Conservation (phyloP, 2,329 filamentous ascomycete species). For the Paraphaeosphaeria sporulosa region DNA sequence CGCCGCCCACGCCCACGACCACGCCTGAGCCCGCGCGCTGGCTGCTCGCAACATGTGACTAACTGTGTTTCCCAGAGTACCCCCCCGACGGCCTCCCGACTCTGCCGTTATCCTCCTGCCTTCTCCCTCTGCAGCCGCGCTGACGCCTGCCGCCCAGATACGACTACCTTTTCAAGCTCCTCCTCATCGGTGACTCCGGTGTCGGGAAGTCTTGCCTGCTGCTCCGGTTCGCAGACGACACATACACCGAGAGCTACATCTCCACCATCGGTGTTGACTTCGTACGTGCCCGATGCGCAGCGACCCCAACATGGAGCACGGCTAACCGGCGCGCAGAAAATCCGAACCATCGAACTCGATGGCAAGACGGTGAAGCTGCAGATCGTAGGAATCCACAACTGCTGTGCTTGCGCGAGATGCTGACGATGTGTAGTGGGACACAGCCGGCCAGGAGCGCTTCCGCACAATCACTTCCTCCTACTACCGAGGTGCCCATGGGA, state of each 20-base stretch:
- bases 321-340: slow-evolving; percentile 74
- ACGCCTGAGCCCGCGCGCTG: slow-evolving; percentile 17
- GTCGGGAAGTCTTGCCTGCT: slow-evolving; percentile 99
- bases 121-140: slow-evolving; percentile 22
- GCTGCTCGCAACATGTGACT: slow-evolving; percentile 28
- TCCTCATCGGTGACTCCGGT: slow-evolving; percentile 99
- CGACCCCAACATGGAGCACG: slow-evolving; percentile 18
- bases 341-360: slow-evolving; percentile 98
- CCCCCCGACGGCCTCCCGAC: neutral
- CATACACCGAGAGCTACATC: slow-evolving; percentile 99
- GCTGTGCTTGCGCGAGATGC: slow-evolving; percentile 20
- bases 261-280: slow-evolving; percentile 99
- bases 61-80: slow-evolving; percentile 38
- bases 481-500: slow-evolving; percentile 98
- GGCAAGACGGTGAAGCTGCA: slow-evolving; percentile 99
- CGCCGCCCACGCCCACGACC: slow-evolving; percentile 32
- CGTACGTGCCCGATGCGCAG: slow-evolving; percentile 34
- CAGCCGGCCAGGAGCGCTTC: slow-evolving; percentile 98
- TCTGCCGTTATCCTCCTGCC: slow-evolving; percentile 11
- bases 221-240: slow-evolving; percentile 87
- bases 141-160: slow-evolving; percentile 71
- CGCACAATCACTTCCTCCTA: slow-evolving; percentile 99
- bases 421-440: slow-evolving; percentile 81
- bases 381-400: slow-evolving; percentile 64
- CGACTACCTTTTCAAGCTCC: slow-evolving; percentile 99